A percentile compares a stretch with the other conserved stretches of the same genome.
Evolutionary conservation across 352 stramenopile genomes (phyloP).

Genomic region (Phytophthora aleatoria): DNA sequence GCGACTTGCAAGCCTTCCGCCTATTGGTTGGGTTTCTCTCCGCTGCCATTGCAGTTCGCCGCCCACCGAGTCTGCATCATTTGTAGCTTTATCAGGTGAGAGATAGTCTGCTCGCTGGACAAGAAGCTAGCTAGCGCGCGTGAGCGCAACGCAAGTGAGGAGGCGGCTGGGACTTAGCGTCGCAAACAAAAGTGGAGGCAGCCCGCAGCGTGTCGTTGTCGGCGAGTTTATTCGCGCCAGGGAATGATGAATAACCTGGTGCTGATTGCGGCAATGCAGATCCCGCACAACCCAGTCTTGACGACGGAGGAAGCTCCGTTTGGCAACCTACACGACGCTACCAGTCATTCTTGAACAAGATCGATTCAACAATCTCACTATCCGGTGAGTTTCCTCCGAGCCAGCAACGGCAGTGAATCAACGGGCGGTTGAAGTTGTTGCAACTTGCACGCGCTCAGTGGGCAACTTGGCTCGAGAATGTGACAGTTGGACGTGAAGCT

Average conservation of each 20-base stretch:
- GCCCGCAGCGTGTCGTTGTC: slow-evolving; percentile 4
- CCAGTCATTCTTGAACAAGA: neutral
- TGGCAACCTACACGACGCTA: neutral
- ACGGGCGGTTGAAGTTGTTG: neutral
- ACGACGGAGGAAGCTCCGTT: no score
- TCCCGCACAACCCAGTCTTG: neutral
- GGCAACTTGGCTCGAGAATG: no score
- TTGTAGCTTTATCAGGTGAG: slow-evolving; percentile 4
- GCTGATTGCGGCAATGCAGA: slow-evolving; percentile 21
- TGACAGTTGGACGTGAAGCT: slow-evolving; percentile 1
- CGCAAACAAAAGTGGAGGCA: neutral
- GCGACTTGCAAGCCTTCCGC: slow-evolving; percentile 1
- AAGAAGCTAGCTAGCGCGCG: neutral
- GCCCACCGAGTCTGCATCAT: neutral
- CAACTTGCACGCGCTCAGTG: neutral
- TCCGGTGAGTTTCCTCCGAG: neutral
- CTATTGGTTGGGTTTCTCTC: neutral
- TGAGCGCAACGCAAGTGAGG: neutral
- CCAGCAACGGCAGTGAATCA: neutral
- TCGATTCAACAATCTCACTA: neutral
- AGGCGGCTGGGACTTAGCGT: neutral
- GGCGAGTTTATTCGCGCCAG: neutral
- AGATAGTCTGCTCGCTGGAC: neutral
- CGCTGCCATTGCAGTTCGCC: neutral
- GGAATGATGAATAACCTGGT: neutral